These are phyloP conservation scores for Alternaria sp. DNA, from an alignment of 2,329 filamentous ascomycete genomes.

Conservation along the genomic window DNA sequence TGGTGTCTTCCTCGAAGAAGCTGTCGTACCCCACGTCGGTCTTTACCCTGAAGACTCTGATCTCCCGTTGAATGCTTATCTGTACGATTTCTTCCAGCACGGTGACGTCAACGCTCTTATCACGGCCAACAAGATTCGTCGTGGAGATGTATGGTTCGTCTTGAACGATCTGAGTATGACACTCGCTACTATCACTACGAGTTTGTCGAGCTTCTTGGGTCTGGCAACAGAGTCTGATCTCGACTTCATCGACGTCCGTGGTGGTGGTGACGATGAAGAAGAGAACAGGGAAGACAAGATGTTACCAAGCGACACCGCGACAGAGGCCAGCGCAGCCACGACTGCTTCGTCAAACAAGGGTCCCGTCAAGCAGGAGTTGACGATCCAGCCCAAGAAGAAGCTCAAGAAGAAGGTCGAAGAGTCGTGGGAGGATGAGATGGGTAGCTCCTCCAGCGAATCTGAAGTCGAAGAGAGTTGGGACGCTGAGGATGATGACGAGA, in stretches of 20 bases:
- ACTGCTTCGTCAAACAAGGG: constrained; percentile 32
- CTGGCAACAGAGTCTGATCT: constrained; percentile 55
- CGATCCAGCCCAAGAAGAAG: constrained; percentile 51
- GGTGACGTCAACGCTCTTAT: constrained; percentile 69
- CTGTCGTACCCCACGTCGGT: constrained; percentile 73
- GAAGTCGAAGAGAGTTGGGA: constrained; percentile 39
- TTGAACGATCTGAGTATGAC: constrained; percentile 73
- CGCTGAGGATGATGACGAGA: constrained; percentile 34
- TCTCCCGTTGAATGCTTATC: constrained; percentile 69
- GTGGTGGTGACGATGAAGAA: constrained; percentile 61
- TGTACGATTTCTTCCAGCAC: constrained; percentile 81
- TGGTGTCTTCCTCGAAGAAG: constrained; percentile 77
- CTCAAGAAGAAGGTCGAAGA: constrained; percentile 48
- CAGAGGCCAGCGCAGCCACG: constrained; percentile 24
- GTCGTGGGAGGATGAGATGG: constrained; percentile 52
- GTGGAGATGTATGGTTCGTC: constrained; percentile 74
- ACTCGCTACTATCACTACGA: constrained; percentile 75
- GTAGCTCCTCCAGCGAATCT: constrained; percentile 39
- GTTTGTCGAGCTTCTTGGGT: constrained; percentile 66
- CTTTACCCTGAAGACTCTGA: constrained; percentile 65
- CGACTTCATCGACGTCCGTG: constrained; percentile 62
- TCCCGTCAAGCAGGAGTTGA: constrained; percentile 40
- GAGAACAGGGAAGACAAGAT: constrained; percentile 54
- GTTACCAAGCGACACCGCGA: constrained; percentile 35
- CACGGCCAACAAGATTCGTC: constrained; percentile 70